Conservation (phyloP, 306 rosid genomes). For the Citrullus mucosospermus region DNA sequence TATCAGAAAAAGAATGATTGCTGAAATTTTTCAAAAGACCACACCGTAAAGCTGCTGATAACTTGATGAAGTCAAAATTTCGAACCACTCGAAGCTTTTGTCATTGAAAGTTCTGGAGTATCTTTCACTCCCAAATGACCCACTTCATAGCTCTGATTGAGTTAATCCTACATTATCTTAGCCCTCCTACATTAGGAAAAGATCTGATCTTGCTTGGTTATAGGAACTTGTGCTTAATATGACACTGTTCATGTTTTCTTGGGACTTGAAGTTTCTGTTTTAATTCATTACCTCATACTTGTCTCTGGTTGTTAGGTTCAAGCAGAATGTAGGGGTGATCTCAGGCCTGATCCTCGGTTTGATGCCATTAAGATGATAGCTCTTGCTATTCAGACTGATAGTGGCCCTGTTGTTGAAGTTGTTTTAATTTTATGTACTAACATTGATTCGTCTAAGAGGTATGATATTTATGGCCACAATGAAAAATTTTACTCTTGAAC, state of each 20-base stretch:
- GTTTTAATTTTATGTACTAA: conserved; percentile 51
- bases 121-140: neutral
- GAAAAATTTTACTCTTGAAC: neutral
- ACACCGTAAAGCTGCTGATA: neutral
- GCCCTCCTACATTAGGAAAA: neutral
- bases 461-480: conserved; percentile 12
- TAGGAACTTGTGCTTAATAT: neutral
- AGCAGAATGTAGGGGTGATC: conserved; percentile 83
- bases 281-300: neutral
- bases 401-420: conserved; percentile 37
- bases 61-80: neutral
- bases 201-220: neutral
- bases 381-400: conserved; percentile 61
- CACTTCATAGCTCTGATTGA: neutral
- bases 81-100: neutral
- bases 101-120: neutral
- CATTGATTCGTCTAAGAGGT: conserved; percentile 42
- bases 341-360: conserved; percentile 71
- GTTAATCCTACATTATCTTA: neutral
- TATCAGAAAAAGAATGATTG: neutral
- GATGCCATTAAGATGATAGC: conserved; percentile 60
- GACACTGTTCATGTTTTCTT: neutral
- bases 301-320: conserved; percentile 41
- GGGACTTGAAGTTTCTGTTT: neutral
- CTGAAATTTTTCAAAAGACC: neutral